phyloP scores from a whole-genome alignment of 495 filamentous ascomycete species.

The Aspergillus indologenus region DNA sequence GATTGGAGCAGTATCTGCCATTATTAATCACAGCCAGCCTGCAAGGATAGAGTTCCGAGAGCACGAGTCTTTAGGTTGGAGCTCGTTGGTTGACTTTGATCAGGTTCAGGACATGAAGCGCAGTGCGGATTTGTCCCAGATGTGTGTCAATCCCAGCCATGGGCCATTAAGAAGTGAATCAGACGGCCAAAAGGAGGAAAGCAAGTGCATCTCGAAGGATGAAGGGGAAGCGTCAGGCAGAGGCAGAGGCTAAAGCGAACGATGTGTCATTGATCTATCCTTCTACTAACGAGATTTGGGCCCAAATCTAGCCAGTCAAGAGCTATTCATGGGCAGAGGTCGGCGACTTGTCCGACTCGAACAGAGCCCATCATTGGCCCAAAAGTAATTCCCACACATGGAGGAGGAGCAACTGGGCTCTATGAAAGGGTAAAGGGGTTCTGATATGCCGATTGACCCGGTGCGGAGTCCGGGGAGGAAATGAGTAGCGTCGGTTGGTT shows the following conservation, averaged over 20 bases:
- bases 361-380: slow-evolving; percentile 4
- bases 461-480: slow-evolving; percentile 8
- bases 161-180: neutral
- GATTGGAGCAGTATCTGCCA: slow-evolving; percentile 37
- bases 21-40: slow-evolving; percentile 7
- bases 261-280: slow-evolving; percentile 17
- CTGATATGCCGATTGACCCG: slow-evolving; percentile 14
- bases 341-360: slow-evolving; percentile 10
- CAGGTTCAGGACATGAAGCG: neutral
- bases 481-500: neutral
- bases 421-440: slow-evolving; percentile 3
- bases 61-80: neutral
- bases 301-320: slow-evolving; percentile 7
- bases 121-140: neutral
- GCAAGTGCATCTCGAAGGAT: neutral
- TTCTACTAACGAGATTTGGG: slow-evolving; percentile 5
- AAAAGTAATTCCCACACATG: neutral
- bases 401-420: slow-evolving; percentile 1
- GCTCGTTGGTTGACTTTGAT: neutral
- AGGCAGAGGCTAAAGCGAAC: neutral
- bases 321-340: slow-evolving; percentile 4
- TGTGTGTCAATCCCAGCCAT: neutral
- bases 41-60: neutral
- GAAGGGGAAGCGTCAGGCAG: neutral
- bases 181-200: neutral